Percentiles rank a stretch among this genome's conserved stretches.
Conservation (phyloP, 148 eudicot genomes). For the Polygonum maritimum region DNA sequence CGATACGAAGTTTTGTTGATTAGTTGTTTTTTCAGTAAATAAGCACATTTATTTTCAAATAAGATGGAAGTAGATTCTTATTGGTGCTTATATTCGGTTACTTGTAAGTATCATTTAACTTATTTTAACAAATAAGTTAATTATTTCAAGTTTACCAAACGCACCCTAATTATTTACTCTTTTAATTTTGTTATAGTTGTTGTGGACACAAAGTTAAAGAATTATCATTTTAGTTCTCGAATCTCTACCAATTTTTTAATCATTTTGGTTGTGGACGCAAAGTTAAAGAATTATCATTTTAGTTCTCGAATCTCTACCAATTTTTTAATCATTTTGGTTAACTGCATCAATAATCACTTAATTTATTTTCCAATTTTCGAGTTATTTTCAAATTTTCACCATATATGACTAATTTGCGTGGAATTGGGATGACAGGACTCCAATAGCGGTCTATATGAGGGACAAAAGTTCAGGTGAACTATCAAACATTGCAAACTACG, state of each 20-base stretch:
- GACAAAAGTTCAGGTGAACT: conserved; percentile 35
- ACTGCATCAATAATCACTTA: background rate
- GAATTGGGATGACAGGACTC: conserved; percentile 31
- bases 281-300: background rate
- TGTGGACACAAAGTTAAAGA: background rate
- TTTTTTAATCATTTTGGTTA: background rate
- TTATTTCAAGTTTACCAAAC: too few species aligned
- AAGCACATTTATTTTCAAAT: too few species aligned
- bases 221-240: background rate
- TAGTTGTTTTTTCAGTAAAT: too few species aligned
- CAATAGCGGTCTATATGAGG: conserved; percentile 51
- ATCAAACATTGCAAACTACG: conserved; percentile 51
- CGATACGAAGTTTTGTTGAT: too few species aligned
- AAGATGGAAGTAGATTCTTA: too few species aligned
- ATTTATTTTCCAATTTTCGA: background rate
- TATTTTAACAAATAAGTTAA: too few species aligned
- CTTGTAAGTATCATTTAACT: too few species aligned
- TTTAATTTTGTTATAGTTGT: too few species aligned
- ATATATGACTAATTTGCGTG: background rate
- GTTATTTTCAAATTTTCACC: background rate
- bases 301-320: background rate
- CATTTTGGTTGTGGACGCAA: background rate
- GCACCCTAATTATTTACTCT: too few species aligned
- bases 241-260: background rate
- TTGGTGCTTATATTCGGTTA: too few species aligned